Evolutionary conservation across 2,329 filamentous ascomycete genomes (phyloP).

Genomic region (Xylaria sp.): DNA sequence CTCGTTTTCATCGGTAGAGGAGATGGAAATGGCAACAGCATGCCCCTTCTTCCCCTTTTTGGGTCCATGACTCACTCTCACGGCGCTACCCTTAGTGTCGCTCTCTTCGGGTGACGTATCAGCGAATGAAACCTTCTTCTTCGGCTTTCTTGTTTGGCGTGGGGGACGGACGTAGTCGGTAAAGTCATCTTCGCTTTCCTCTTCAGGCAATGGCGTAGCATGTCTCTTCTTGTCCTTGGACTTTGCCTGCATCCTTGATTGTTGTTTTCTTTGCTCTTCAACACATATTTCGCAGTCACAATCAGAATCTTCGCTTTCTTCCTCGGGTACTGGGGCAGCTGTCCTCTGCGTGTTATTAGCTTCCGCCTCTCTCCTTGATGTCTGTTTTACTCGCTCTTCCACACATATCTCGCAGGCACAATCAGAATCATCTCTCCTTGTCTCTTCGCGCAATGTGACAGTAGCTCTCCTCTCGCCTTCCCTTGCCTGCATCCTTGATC

Average conservation of each 20-base stretch:
- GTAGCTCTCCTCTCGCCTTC: no score
- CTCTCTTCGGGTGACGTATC: slow-evolving; percentile 23
- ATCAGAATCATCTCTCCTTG: no score
- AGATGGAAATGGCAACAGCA: not conserved
- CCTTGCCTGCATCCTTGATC: no score
- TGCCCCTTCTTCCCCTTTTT: slow-evolving; percentile 6
- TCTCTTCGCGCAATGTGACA: no score
- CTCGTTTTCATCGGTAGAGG: slow-evolving; percentile 1
- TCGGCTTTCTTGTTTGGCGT: slow-evolving; percentile 12
- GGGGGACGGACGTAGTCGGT: slow-evolving; percentile 7
- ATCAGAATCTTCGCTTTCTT: no score
- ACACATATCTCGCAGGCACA: slow-evolving; percentile 40
- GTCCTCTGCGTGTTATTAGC: slow-evolving; percentile 17
- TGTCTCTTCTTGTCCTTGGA: slow-evolving; percentile 18
- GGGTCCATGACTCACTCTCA: not conserved
- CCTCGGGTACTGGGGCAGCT: not conserved
- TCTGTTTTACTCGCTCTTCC: slow-evolving; percentile 36
- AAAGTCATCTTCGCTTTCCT: slow-evolving; percentile 17
- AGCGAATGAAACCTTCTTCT: slow-evolving; percentile 18
- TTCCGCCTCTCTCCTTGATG: slow-evolving; percentile 37
- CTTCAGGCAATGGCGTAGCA: not conserved
- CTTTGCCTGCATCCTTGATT: slow-evolving; percentile 37
- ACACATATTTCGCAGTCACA: slow-evolving; percentile 40
- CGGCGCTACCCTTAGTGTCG: slow-evolving; percentile 3
- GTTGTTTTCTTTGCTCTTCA: slow-evolving; percentile 36